These are phyloP conservation scores for Fraxinus sp. DNA, from an alignment of 305 asterid species.

Conservation along the genomic window DNA sequence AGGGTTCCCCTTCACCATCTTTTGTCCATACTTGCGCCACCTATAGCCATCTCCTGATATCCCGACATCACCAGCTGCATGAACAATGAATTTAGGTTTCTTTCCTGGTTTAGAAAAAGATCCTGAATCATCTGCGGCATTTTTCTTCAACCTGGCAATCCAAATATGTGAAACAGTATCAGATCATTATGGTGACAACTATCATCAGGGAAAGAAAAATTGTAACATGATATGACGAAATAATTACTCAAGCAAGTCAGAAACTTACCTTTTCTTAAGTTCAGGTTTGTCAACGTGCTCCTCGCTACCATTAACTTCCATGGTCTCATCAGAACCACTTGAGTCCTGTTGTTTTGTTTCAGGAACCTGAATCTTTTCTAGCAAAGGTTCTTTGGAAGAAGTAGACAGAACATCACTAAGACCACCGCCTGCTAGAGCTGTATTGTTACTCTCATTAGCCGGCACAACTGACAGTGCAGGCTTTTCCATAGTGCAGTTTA, in stretches of 20 bases:
- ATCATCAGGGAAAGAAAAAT: neutral
- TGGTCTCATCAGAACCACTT: constrained; percentile 52
- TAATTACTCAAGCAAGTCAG: constrained; percentile 12
- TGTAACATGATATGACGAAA: constrained; percentile 12
- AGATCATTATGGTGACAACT: constrained; percentile 14
- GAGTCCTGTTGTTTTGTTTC: constrained; percentile 47
- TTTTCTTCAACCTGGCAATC: constrained; percentile 59
- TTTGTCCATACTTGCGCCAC: constrained; percentile 94
- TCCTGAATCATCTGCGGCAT: constrained; percentile 38
- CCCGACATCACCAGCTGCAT: constrained; percentile 80
- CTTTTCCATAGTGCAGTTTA: constrained; percentile 51
- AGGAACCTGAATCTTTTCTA: constrained; percentile 29
- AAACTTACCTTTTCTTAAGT: constrained; percentile 53
- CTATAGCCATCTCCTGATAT: constrained; percentile 88
- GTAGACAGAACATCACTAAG: constrained; percentile 39
- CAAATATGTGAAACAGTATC: constrained; percentile 19
- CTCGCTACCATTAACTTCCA: constrained; percentile 44
- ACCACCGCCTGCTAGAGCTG: constrained; percentile 28
- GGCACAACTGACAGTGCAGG: constrained; percentile 35
- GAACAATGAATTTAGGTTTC: constrained; percentile 74
- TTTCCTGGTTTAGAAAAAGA: constrained; percentile 56
- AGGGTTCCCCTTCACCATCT: constrained; percentile 92
- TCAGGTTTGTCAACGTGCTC: constrained; percentile 51
- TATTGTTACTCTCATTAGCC: constrained; percentile 35
- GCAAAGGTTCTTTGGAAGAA: constrained; percentile 42